A percentile compares a stretch with the other conserved stretches of the same genome.
phyloP scores from a whole-genome alignment of 108 stramenopile genomes.

The Nitzschia sp. region DNA sequence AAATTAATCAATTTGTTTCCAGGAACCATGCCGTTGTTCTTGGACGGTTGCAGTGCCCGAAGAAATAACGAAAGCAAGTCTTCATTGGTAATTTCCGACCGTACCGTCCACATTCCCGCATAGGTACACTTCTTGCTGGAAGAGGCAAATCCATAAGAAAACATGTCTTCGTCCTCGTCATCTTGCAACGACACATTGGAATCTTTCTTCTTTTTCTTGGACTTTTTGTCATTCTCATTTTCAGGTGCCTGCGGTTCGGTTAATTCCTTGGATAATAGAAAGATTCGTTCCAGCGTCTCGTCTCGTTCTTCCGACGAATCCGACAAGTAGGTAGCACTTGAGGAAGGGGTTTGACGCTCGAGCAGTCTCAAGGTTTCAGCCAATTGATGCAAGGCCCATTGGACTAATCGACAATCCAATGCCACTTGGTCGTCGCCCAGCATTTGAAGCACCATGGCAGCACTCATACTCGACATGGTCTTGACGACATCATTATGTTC shows the following conservation, averaged over 20 bases:
- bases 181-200: too few relatives aligned
- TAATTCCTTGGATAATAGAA: conserved; percentile 2
- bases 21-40: not conserved
- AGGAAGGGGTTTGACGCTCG: conserved; percentile 4
- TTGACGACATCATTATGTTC: conserved; percentile 7
- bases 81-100: conserved; percentile 1
- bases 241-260: not conserved
- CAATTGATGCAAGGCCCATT: conserved; percentile 17
- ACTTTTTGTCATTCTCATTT: not conserved
- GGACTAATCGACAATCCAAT: conserved; percentile 20
- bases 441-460: conserved; percentile 7
- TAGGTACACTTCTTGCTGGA: not conserved
- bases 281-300: not conserved
- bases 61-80: not conserved
- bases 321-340: not conserved
- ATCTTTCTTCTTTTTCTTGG: too few relatives aligned
- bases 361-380: conserved; percentile 3
- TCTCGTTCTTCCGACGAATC: not conserved
- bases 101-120: conserved; percentile 2
- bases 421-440: conserved; percentile 5
- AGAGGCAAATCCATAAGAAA: not conserved
- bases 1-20: not conserved
- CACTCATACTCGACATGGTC: conserved; percentile 13
- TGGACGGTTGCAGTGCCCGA: not conserved
- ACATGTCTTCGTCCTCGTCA: not conserved